Evolutionary conservation across 1,284 basidiomycete species (phyloP).

Genomic region (Phlebopus sp.): DNA sequence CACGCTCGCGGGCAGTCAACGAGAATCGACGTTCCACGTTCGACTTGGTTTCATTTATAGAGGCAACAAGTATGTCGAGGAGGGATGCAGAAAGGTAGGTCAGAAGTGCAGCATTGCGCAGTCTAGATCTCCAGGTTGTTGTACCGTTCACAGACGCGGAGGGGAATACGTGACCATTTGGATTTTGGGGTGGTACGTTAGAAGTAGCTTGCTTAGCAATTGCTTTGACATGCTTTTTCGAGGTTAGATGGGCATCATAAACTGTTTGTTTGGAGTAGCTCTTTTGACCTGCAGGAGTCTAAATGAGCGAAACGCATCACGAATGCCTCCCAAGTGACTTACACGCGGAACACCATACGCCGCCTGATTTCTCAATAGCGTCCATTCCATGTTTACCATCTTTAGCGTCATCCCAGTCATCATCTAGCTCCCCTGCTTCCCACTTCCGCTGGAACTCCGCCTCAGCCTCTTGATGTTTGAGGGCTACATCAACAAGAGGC

Average conservation of each 20-base stretch:
- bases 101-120: constrained; percentile 67
- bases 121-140: constrained; percentile 53
- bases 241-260: constrained; percentile 93
- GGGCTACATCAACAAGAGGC: constrained; percentile 81
- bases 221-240: constrained; percentile 94
- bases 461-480: constrained; percentile 62
- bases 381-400: constrained; percentile 34
- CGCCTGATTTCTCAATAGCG: constrained; percentile 46
- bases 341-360: constrained; percentile 97
- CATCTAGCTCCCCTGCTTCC: constrained; percentile 70
- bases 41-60: constrained; percentile 84
- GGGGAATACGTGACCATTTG: constrained; percentile 49
- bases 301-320: constrained; percentile 9
- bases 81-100: constrained; percentile 73
- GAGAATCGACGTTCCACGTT: constrained; percentile 97
- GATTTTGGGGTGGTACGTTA: constrained; percentile 52
- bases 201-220: constrained; percentile 66
- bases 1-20: constrained; percentile 92
- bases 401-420: constrained; percentile 69
- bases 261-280: constrained; percentile 96
- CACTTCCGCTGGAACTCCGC: constrained; percentile 77
- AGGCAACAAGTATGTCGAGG: constrained; percentile 61
- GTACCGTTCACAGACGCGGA: constrained; percentile 28
- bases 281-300: constrained; percentile 71
- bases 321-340: constrained; percentile 36